Evolutionary conservation across 805 yeast genomes (phyloP).

Genomic region (Candida boidinii): DNA sequence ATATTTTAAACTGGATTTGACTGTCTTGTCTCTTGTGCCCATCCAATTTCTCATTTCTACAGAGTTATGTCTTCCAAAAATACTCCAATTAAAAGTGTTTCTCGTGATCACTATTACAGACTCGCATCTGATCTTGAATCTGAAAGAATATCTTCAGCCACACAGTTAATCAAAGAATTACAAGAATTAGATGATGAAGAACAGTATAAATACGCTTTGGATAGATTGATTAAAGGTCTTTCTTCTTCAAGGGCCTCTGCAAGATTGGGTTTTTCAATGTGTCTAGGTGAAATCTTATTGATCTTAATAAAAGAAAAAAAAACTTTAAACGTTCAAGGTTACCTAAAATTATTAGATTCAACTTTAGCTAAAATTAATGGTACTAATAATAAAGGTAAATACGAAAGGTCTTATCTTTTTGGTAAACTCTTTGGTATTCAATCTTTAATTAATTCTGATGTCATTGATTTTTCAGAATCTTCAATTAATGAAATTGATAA

Average conservation of each 20-base stretch:
- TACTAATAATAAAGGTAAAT: slow-evolving; percentile 62
- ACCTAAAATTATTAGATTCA: slow-evolving; percentile 28
- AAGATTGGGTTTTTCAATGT: slow-evolving; percentile 81
- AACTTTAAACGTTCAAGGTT: slow-evolving; percentile 28
- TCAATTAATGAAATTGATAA: slow-evolving; percentile 11
- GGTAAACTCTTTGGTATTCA: slow-evolving; percentile 84
- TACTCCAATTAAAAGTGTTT: slow-evolving; percentile 39
- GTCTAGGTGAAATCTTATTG: slow-evolving; percentile 61
- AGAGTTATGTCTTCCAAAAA: too few species aligned
- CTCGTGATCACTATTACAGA: slow-evolving; percentile 68
- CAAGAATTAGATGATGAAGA: slow-evolving; percentile 28
- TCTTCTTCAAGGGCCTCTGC: slow-evolving; percentile 79
- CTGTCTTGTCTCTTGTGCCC: too few species aligned
- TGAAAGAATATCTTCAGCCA: slow-evolving; percentile 70
- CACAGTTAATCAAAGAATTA: slow-evolving; percentile 54
- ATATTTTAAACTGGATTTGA: too few species aligned
- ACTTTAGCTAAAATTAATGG: slow-evolving; percentile 31
- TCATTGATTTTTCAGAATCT: slow-evolving; percentile 22
- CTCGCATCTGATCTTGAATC: slow-evolving; percentile 68
- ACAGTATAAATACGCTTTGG: slow-evolving; percentile 79
- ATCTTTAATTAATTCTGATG: slow-evolving; percentile 50
- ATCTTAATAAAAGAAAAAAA: slow-evolving; percentile 20
- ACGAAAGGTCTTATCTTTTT: slow-evolving; percentile 69
- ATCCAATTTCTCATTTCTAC: too few species aligned
- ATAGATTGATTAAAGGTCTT: slow-evolving; percentile 72